These are phyloP conservation scores for Erysimum cheiranthoides DNA, from an alignment of 345 rosid species.

Conservation along the genomic window DNA sequence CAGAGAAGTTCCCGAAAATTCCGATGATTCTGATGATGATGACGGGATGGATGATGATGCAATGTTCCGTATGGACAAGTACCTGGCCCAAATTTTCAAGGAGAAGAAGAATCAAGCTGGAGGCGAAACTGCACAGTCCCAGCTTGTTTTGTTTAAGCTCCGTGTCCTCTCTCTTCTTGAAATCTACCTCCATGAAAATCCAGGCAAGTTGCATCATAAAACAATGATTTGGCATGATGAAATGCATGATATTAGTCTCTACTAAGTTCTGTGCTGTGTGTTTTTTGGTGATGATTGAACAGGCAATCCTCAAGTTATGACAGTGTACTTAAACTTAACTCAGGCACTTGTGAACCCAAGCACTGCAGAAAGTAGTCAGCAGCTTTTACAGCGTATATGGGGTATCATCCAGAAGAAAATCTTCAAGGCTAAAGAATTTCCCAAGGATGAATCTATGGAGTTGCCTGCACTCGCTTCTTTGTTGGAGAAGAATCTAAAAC, in stretches of 20 bases:
- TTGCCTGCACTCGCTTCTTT: slow-evolving; percentile 63
- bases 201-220: slow-evolving; percentile 55
- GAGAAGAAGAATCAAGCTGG: slow-evolving; percentile 91
- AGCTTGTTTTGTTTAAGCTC: slow-evolving; percentile 88
- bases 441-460: slow-evolving; percentile 61
- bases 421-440: slow-evolving; percentile 81
- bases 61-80: slow-evolving; percentile 95
- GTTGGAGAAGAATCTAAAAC: slow-evolving; percentile 76
- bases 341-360: slow-evolving; percentile 78
- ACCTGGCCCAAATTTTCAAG: slow-evolving; percentile 86
- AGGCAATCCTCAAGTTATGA: slow-evolving; percentile 85
- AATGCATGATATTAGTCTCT: neutral
- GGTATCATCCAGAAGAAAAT: slow-evolving; percentile 87
- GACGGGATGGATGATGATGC: slow-evolving; percentile 97
- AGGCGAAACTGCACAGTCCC: slow-evolving; percentile 90
- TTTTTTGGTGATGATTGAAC: slow-evolving; percentile 41
- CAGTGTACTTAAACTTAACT: slow-evolving; percentile 79
- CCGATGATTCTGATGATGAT: slow-evolving; percentile 89
- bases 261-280: slow-evolving; percentile 3
- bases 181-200: slow-evolving; percentile 89
- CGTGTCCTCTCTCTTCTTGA: slow-evolving; percentile 93
- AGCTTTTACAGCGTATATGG: slow-evolving; percentile 94
- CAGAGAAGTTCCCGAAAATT: slow-evolving; percentile 58
- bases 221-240: slow-evolving; percentile 23
- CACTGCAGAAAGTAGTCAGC: slow-evolving; percentile 79